These are phyloP conservation scores for Trichoderma guizhouense DNA, from an alignment of 2,329 filamentous ascomycete genomes.

Conservation along the genomic window DNA sequence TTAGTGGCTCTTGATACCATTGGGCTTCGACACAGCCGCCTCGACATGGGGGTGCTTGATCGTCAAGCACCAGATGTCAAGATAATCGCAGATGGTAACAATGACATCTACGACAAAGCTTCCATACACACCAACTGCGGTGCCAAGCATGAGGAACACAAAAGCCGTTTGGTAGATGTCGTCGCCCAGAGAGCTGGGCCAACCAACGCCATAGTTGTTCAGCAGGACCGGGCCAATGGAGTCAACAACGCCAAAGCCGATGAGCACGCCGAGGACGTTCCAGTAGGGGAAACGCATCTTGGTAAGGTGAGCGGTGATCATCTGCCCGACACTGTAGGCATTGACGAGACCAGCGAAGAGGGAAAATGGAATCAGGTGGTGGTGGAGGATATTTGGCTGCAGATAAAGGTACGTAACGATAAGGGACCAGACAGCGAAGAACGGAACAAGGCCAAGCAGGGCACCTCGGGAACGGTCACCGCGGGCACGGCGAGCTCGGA, in stretches of 20 bases:
- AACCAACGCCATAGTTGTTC: constrained; percentile 59
- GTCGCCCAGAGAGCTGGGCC: constrained; percentile 72
- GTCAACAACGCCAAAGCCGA: constrained; percentile 76
- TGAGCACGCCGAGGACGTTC: constrained; percentile 77
- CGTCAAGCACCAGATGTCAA: constrained; percentile 97
- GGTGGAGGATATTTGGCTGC: constrained; percentile 76
- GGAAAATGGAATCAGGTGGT: constrained; percentile 84
- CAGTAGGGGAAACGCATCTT: constrained; percentile 85
- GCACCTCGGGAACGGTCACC: constrained; percentile 70
- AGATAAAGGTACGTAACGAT: constrained; percentile 77
- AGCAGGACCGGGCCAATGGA: constrained; percentile 69
- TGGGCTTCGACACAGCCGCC: constrained; percentile 27
- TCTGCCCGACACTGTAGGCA: constrained; percentile 90
- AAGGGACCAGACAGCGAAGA: constrained; percentile 73
- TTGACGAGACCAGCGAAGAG: constrained; percentile 88
- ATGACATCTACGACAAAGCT: constrained; percentile 98
- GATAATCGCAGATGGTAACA: constrained; percentile 93
- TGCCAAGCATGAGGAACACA: constrained; percentile 82
- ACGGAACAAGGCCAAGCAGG: constrained; percentile 78
- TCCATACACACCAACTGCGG: constrained; percentile 86
- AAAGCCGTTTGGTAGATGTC: constrained; percentile 88
- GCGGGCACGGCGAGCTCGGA: constrained; percentile 71
- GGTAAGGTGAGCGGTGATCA: constrained; percentile 91
- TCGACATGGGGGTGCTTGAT: constrained; percentile 79
- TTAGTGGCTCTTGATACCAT: constrained; percentile 41